Evolutionary conservation across 164 flowering plant genomes (phyloP).

Genomic region (Macadamia integrifolia): DNA sequence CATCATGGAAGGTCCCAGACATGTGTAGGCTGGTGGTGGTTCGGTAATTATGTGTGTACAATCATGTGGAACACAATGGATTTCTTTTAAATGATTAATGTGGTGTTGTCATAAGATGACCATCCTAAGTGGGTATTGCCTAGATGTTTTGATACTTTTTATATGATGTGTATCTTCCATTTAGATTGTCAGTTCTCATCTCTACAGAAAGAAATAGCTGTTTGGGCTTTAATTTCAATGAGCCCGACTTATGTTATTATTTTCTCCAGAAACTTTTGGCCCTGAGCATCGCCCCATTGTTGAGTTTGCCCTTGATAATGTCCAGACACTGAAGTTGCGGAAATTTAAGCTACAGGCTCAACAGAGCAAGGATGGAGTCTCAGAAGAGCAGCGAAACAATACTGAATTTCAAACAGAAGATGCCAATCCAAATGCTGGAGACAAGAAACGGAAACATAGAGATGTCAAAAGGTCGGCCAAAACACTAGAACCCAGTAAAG

Average conservation of each 20-base stretch:
- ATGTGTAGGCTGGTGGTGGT: too few relatives aligned
- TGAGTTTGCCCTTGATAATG: slow-evolving; percentile 83
- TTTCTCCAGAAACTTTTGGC: slow-evolving; percentile 65
- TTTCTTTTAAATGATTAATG: too few relatives aligned
- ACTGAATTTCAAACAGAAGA: slow-evolving; percentile 10
- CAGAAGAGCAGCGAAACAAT: slow-evolving; percentile 18
- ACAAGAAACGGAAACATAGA: slow-evolving; percentile 25
- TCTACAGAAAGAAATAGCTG: background rate
- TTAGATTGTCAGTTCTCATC: too few relatives aligned
- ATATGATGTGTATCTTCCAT: too few relatives aligned
- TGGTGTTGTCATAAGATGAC: too few relatives aligned
- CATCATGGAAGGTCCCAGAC: too few relatives aligned
- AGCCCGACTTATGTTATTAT: background rate
- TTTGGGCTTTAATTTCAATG: background rate
- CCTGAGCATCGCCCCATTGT: slow-evolving; percentile 83
- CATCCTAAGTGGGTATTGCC: too few relatives aligned
- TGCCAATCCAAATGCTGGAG: slow-evolving; percentile 9
- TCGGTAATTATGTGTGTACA: too few relatives aligned
- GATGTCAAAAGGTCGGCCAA: slow-evolving; percentile 15
- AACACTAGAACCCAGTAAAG: slow-evolving; percentile 9
- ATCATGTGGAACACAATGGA: too few relatives aligned
- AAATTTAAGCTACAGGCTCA: slow-evolving; percentile 35
- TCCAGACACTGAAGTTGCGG: slow-evolving; percentile 51
- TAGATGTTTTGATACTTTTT: too few relatives aligned
- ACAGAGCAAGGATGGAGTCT: slow-evolving; percentile 20